Evolutionary conservation across 257 asterid genomes (phyloP).

Genomic region (Anisodus tanguticus): DNA sequence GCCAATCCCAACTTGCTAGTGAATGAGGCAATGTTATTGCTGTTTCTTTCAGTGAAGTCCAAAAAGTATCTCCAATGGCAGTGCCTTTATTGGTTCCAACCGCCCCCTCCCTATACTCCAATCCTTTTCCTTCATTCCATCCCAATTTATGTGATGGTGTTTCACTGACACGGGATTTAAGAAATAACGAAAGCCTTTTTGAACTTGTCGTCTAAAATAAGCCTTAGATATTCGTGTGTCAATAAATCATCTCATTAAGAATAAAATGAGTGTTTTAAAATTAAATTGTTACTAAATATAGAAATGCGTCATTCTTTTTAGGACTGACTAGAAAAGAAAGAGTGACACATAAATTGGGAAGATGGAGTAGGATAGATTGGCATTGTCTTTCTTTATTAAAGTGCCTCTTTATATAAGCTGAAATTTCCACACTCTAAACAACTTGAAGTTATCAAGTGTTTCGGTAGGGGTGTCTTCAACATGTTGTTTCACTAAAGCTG

Average conservation of each 20-base stretch:
- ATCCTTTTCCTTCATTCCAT: neutral
- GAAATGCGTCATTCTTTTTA: too few species aligned
- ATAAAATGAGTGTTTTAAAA: too few species aligned
- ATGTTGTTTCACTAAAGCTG: constrained; percentile 18
- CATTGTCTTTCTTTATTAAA: neutral
- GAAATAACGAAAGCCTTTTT: too few species aligned
- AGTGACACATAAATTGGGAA: too few species aligned
- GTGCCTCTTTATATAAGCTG: neutral
- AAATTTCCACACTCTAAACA: neutral
- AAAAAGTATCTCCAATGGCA: neutral
- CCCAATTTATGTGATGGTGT: too few species aligned
- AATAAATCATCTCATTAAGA: too few species aligned
- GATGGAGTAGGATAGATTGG: neutral
- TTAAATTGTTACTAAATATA: too few species aligned
- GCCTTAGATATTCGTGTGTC: too few species aligned
- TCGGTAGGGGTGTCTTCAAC: neutral
- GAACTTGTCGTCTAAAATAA: too few species aligned
- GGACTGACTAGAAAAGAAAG: too few species aligned
- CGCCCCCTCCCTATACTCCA: neutral
- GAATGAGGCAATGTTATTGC: neutral
- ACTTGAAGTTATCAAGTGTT: neutral
- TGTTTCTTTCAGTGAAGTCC: constrained; percentile 5
- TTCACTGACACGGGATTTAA: too few species aligned
- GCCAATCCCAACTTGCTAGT: neutral
- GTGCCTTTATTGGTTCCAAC: neutral